Percentiles rank a stretch among this genome's conserved stretches.
These are phyloP conservation scores for Acephala macrosclerotiorum DNA, from an alignment of 2,329 filamentous ascomycete genomes.

Conservation along the genomic window DNA sequence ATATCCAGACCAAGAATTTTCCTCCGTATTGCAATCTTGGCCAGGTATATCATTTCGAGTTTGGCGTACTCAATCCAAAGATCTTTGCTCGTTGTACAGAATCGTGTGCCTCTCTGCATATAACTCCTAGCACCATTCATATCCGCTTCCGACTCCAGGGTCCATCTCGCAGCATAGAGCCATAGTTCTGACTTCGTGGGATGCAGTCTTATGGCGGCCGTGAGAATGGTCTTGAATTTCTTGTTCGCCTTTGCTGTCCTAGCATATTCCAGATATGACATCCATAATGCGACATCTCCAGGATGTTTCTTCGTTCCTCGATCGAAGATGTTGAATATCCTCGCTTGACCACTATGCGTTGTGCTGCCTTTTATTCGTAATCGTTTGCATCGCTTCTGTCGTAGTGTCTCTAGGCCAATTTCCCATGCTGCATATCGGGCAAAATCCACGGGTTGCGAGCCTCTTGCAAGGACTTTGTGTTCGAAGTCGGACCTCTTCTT, in stretches of 20 bases:
- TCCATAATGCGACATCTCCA: constrained; percentile 83
- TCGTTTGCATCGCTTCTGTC: constrained; percentile 82
- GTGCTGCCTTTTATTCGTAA: constrained; percentile 74
- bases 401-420: constrained; percentile 74
- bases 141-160: constrained; percentile 81
- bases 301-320: constrained; percentile 85
- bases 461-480: constrained; percentile 85
- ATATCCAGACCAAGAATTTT: constrained; percentile 69
- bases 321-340: constrained; percentile 89
- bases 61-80: constrained; percentile 92
- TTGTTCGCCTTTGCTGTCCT: constrained; percentile 71
- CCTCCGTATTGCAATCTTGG: constrained; percentile 78
- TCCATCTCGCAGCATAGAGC: constrained; percentile 81
- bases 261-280: constrained; percentile 86
- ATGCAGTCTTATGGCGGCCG: constrained; percentile 80
- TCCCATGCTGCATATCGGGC: constrained; percentile 82
- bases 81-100: constrained; percentile 77
- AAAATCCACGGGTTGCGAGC: constrained; percentile 79
- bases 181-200: constrained; percentile 85
- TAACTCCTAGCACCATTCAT: constrained; percentile 86
- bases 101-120: constrained; percentile 88
- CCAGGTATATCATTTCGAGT: constrained; percentile 91
- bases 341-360: constrained; percentile 76
- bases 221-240: constrained; percentile 69
- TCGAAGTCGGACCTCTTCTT: constrained; percentile 93